phyloP scores from a whole-genome alignment of 2,329 filamentous ascomycete genomes.

The Ascochyta pisi region DNA sequence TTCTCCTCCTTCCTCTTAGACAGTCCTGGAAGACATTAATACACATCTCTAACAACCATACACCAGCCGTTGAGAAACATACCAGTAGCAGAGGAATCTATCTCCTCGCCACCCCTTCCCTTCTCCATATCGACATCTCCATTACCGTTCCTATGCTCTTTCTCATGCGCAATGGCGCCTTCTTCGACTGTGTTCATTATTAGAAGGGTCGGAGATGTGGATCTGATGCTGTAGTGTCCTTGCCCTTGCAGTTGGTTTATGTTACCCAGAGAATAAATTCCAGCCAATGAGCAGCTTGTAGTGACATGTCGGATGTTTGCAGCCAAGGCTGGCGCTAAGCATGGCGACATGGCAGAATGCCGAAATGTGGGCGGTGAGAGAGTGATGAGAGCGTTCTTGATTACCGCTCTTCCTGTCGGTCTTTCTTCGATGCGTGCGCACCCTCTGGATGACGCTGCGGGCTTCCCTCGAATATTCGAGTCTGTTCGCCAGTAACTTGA shows the following conservation, averaged over 20 bases:
- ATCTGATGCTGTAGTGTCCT: background rate
- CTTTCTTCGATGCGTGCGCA: background rate
- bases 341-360: slow-evolving; percentile 4
- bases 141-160: background rate
- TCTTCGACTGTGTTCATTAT: slow-evolving; percentile 29
- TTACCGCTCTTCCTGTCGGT: background rate
- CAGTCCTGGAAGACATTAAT: slow-evolving; percentile 6
- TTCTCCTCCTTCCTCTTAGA: background rate
- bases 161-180: slow-evolving; percentile 11
- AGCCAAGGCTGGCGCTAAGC: background rate
- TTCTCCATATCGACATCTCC: slow-evolving; percentile 22
- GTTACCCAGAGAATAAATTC: background rate
- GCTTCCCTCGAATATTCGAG: too few relatives aligned
- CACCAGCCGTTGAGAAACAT: background rate
- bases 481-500: too few relatives aligned
- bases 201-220: background rate
- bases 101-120: background rate
- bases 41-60: background rate
- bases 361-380: slow-evolving; percentile 5
- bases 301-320: slow-evolving; percentile 16
- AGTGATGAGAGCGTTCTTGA: background rate
- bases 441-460: background rate
- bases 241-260: background rate
- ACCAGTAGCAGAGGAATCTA: slow-evolving; percentile 1
- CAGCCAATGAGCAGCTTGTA: slow-evolving; percentile 16